phyloP scores from a whole-genome alignment of 345 rosid species.

The Eucalyptus albens region DNA sequence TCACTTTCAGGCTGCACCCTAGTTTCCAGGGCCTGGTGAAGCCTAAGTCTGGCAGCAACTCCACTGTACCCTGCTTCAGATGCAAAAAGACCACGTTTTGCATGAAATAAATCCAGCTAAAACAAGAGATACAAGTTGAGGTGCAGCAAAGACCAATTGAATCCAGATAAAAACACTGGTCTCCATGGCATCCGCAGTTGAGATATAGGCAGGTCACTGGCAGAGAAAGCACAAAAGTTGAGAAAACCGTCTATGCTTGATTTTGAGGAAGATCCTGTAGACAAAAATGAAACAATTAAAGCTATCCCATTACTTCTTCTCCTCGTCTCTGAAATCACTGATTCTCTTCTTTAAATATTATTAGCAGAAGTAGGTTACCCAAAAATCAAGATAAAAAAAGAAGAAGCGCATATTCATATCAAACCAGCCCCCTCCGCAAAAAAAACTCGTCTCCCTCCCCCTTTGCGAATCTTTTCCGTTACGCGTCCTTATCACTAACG shows the following conservation, averaged over 20 bases:
- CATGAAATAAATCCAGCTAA: conserved; percentile 97
- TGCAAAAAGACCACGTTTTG: conserved; percentile 95
- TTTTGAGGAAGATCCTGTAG: conserved; percentile 53
- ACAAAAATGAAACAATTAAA: background rate
- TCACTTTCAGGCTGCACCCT: conserved; percentile 49
- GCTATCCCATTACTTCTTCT: background rate
- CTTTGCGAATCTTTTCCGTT: too few species aligned
- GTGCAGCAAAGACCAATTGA: conserved; percentile 95
- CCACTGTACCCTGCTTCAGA: conserved; percentile 69
- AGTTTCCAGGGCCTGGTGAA: conserved; percentile 92
- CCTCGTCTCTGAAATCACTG: background rate
- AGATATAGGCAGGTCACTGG: conserved; percentile 95
- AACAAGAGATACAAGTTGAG: conserved; percentile 77
- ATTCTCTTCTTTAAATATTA: background rate
- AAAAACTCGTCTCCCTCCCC: too few species aligned
- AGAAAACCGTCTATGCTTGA: conserved; percentile 78
- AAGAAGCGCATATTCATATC: background rate
- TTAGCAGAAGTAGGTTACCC: background rate
- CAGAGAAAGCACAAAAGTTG: conserved; percentile 92
- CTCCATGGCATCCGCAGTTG: conserved; percentile 90
- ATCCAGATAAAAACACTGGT: conserved; percentile 96
- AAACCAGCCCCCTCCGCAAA: background rate
- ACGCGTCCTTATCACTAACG: too few species aligned
- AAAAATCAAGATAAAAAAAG: background rate
- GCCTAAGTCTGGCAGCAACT: conserved; percentile 85